Percentiles rank a stretch among this genome's conserved stretches.
These are phyloP conservation scores for Arachnomyces sp. DNA, from an alignment of 2,329 filamentous ascomycete species.

Conservation along the genomic window DNA sequence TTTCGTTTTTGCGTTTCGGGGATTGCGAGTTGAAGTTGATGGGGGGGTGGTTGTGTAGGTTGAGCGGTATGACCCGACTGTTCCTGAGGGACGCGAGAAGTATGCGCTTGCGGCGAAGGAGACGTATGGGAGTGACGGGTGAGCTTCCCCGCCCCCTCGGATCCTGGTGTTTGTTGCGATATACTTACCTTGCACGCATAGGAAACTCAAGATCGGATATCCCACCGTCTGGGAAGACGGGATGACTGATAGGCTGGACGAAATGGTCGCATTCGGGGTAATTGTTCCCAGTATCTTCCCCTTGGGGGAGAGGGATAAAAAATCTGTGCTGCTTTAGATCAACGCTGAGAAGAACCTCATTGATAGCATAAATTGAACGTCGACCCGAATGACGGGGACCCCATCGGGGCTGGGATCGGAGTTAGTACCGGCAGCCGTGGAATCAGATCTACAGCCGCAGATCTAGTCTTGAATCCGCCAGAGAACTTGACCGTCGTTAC, in stretches of 20 bases:
- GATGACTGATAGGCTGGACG: slow-evolving; percentile 22
- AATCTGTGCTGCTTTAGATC: no score
- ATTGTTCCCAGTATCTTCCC: no score
- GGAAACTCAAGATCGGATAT: slow-evolving; percentile 41
- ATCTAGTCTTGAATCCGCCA: slow-evolving; percentile 35
- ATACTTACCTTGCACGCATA: slow-evolving; percentile 23
- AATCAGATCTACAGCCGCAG: slow-evolving; percentile 38
- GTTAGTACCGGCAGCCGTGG: slow-evolving; percentile 38
- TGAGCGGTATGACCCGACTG: not conserved
- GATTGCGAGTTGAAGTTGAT: no score
- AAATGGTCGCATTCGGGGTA: no score
- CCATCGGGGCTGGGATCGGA: slow-evolving; percentile 41
- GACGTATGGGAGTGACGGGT: no score
- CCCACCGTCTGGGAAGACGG: slow-evolving; percentile 38
- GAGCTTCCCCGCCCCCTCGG: no score
- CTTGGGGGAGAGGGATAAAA: no score
- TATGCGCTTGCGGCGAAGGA: no score
- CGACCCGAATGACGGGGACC: slow-evolving; percentile 46
- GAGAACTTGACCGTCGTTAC: slow-evolving; percentile 45
- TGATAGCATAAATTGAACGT: slow-evolving; percentile 33
- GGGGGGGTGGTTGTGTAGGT: slow-evolving; percentile 11
- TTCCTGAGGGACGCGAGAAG: no score
- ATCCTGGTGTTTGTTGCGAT: no score
- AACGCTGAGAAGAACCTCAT: no score
- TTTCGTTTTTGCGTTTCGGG: no score